Evolutionary conservation across 1,284 basidiomycete species (phyloP), one percentile per base, ranked within the genome.

Genomic region (Golubevia pallescens): DNA sequence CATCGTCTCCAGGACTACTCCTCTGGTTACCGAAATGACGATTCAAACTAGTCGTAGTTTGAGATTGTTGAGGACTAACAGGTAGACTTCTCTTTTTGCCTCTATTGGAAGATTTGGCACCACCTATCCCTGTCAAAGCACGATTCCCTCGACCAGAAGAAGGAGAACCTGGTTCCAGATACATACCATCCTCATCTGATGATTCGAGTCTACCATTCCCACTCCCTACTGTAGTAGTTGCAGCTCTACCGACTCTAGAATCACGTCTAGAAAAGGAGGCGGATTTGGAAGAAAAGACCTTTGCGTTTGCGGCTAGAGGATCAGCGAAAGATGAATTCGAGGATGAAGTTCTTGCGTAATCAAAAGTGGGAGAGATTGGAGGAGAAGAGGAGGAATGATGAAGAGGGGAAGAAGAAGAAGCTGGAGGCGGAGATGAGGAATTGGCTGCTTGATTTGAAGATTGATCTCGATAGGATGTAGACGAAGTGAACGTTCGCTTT

Each of bases 261-360:
- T 65, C 58, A 75, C 3, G 24, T 84, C 54, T 48, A 48, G 13
- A 13, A 16, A 48, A 48, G 16, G 42, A 48, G 13, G 68, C 81
- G 20, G 59, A 80, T 7, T 79, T 75, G 56, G 65, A 70, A 34
- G 75, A 75, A 34, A 81, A 81, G 66, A 70, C 73, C 28, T 72
- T 84, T 42, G 62, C 80, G 2, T 71, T 78, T 23, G 81, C 82
- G 66, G 69, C 78, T 10, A 75, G 78, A 32, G 67, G 79, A 60
- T 74, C 79, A 1, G 34, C 80, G 21, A 59, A 67, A 53, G 51
- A 62, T 2, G 62, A 64, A 16, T 55, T 16, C 4, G 24, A 42
- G 14, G 52, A 60, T 2, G 61, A 60, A 1, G 28, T 69, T 62
- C 69, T 70, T 55, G 48, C 68, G 23, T 21, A 61, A n/a, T 20